Base-by-base conservation (phyloP, 202 grass and related monocot species). In the Zoysia matrella region DNA sequence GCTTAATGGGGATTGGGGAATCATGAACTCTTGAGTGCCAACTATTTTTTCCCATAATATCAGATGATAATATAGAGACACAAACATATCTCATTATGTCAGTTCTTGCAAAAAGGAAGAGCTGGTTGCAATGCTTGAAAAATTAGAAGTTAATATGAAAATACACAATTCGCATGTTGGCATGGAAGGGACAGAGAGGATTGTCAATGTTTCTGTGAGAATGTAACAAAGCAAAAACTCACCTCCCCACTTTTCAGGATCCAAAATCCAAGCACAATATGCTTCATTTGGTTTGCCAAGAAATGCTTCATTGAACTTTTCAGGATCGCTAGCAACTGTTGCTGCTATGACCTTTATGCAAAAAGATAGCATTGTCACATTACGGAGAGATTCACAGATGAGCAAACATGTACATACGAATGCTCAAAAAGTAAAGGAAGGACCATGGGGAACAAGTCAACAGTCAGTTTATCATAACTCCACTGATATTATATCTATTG, bases 211-310 rank as follows among this genome's bases (percentile, higher is more conserved):
- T 30, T 30, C 22, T 30, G 22, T 30, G 22, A 30, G 22, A 30
- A 30, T 30, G 22, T 30, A 30, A 30, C 22, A 57, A 45, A 65
- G 47, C 69, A 76, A 67, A 79, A 46, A 83, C 82, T 80, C 79
- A 98, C 95, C 95, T 88, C 96, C 96, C 96, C 96, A 98, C 75
- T 92, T 98, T 65, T 98, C 91, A 83, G 92, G 77, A 61, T 98
- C 84, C 80, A 93, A 77, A 84, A 98, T 98, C 96, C 96, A 98
- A 83, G 86, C 85, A 85, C 96, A 98, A 74, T 94, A 98, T 0
- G 87, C 92, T 84, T 91, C 91, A 87, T 98, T 98, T 60, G 88
- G 61, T 86, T 98, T 98, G 51, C 92, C 96, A 57, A 98, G 89
- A 95, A 98, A 98, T 70, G 82, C 92, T 93, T 98, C 90, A 46